Conservation (phyloP, 306 rosid genomes). For the Purshia tridentata region DNA sequence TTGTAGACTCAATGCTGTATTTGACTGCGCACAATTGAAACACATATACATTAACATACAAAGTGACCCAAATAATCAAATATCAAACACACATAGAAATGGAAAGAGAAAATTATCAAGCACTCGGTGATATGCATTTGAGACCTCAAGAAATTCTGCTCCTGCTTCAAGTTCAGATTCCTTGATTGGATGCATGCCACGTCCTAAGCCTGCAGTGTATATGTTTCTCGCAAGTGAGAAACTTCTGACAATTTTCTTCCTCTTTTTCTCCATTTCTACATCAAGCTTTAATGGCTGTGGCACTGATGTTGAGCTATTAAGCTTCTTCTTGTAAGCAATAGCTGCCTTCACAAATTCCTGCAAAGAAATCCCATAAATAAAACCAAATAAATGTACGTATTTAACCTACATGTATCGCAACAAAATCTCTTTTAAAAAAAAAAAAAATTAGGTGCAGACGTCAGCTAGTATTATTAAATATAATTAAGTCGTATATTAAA, state of each 20-base stretch:
- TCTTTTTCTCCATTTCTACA: constrained; percentile 69
- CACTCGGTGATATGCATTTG: too few species aligned
- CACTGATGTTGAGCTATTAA: constrained; percentile 36
- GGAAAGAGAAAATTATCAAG: neutral
- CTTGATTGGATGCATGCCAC: constrained; percentile 33
- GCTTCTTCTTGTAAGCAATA: constrained; percentile 68
- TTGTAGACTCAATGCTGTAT: constrained; percentile 75
- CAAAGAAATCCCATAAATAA: constrained; percentile 9
- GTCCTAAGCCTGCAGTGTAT: constrained; percentile 41
- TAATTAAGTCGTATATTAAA: too few species aligned
- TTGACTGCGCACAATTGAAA: constrained; percentile 51
- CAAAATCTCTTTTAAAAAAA: too few species aligned
- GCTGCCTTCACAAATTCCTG: constrained; percentile 95
- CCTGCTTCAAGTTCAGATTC: constrained; percentile 81
- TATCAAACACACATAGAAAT: neutral
- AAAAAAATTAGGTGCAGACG: too few species aligned
- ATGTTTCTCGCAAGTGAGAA: constrained; percentile 76
- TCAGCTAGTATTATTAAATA: too few species aligned
- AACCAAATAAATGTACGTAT: too few species aligned
- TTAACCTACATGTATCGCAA: too few species aligned
- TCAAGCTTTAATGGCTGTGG: constrained; percentile 50
- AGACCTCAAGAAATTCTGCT: constrained; percentile 81
- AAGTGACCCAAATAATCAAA: neutral
- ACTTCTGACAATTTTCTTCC: constrained; percentile 57
- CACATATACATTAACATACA: too few species aligned